phyloP scores from a whole-genome alignment of 257 asterid genomes.

The Marsdenia floribunda region DNA sequence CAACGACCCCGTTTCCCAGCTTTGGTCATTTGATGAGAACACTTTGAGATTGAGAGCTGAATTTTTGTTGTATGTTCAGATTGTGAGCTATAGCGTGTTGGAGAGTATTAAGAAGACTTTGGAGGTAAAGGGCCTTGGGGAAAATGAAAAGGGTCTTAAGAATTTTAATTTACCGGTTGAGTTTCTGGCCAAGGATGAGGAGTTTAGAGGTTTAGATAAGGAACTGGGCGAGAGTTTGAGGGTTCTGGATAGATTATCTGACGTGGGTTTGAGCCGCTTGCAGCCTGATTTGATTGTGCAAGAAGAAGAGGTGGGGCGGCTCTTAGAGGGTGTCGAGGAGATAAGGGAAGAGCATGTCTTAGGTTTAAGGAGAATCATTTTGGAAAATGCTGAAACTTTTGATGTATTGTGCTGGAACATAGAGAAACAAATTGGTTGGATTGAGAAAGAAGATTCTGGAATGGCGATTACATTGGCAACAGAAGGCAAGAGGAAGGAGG shows the following conservation, averaged over 20 bases:
- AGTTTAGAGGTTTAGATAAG: constrained; percentile 18
- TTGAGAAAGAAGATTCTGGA: constrained; percentile 43
- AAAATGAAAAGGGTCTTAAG: constrained; percentile 19
- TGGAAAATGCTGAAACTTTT: constrained; percentile 59
- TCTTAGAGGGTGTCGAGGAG: constrained; percentile 16
- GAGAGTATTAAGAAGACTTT: constrained; percentile 29
- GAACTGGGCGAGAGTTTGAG: constrained; percentile 34
- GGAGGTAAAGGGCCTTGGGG: constrained; percentile 20
- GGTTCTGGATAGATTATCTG: constrained; percentile 50
- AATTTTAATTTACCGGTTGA: constrained; percentile 25
- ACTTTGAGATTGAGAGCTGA: constrained; percentile 74
- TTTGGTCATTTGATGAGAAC: constrained; percentile 69
- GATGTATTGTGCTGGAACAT: constrained; percentile 72
- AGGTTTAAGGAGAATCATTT: constrained; percentile 47
- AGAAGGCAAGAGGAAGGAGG: constrained; percentile 36
- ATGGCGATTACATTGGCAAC: constrained; percentile 58
- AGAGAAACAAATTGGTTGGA: constrained; percentile 51
- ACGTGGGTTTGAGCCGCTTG: constrained; percentile 59
- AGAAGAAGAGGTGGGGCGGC: constrained; percentile 25
- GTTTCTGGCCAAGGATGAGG: constrained; percentile 28
- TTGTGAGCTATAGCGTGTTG: constrained; percentile 39
- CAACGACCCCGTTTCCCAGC: constrained; percentile 56
- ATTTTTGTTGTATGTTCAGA: constrained; percentile 63
- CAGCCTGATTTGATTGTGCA: constrained; percentile 51
- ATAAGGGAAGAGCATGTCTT: constrained; percentile 55